phyloP scores from a whole-genome alignment of 2,329 filamentous ascomycete genomes.

The Emericellopsis atlantica region DNA sequence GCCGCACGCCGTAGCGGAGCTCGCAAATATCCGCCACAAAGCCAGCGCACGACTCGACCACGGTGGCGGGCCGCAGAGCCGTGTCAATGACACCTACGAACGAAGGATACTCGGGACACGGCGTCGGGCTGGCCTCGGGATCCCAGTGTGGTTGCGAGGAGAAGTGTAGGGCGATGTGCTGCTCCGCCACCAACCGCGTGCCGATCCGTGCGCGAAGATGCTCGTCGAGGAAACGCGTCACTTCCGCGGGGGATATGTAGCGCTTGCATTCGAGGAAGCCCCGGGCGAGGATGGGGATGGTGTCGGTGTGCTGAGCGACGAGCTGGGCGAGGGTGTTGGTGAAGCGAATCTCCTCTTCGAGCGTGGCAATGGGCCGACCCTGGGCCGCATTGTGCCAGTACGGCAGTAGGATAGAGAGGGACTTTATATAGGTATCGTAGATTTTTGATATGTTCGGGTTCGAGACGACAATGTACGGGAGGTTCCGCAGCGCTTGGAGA shows the following conservation, averaged over 20 bases:
- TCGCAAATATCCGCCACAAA: conserved; percentile 96
- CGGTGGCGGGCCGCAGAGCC: conserved; percentile 64
- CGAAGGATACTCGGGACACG: conserved; percentile 39
- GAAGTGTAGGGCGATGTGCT: conserved; percentile 84
- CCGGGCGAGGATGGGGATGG: conserved; percentile 81
- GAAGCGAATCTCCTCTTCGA: conserved; percentile 83
- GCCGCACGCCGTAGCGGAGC: conserved; percentile 83
- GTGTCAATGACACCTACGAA: conserved; percentile 97
- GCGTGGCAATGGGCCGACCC: conserved; percentile 32
- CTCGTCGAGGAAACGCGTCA: conserved; percentile 87
- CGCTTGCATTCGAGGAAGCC: conserved; percentile 89
- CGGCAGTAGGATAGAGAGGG: conserved; percentile 77
- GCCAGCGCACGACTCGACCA: conserved; percentile 73
- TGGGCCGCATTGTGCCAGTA: conserved; percentile 45
- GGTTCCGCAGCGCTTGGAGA: conserved; percentile 82
- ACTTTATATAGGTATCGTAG: conserved; percentile 93
- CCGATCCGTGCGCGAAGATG: conserved; percentile 90
- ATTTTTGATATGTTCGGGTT: conserved; percentile 91
- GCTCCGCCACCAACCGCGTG: conserved; percentile 86
- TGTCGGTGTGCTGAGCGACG: conserved; percentile 90
- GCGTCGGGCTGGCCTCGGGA: conserved; percentile 33
- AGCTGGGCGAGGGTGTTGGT: conserved; percentile 88
- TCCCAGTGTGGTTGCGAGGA: conserved; percentile 58
- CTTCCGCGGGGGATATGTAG: conserved; percentile 71
- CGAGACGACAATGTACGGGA: conserved; percentile 97